Conservation (phyloP, 495 filamentous ascomycete genomes). For the Neurospora terricola region DNA sequence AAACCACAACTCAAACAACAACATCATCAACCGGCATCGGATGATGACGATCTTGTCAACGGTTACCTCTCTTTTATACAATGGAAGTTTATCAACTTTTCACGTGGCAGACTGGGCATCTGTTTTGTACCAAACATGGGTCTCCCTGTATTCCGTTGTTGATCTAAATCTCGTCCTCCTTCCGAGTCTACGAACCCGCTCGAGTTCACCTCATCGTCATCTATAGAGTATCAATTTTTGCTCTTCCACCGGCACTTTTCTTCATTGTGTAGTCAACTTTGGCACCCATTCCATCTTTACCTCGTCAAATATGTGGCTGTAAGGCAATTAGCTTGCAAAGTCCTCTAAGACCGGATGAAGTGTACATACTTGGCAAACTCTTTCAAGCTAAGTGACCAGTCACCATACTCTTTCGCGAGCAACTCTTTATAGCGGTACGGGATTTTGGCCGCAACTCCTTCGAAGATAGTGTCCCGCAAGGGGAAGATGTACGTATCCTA, state of each 20-base stretch:
- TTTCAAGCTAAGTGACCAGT: conserved; percentile 39
- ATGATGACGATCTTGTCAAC: not conserved
- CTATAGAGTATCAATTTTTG: not conserved
- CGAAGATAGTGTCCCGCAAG: conserved; percentile 44
- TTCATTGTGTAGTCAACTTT: not conserved
- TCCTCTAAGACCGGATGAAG: not conserved
- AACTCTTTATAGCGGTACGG: conserved; percentile 52
- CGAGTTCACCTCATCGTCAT: not conserved
- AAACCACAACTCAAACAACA: not conserved
- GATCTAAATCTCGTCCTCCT: not conserved
- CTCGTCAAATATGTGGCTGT: conserved; percentile 32
- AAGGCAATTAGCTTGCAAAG: not conserved
- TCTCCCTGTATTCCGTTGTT: not conserved
- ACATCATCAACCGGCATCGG: not conserved
- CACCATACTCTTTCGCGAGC: conserved; percentile 49
- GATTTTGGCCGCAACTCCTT: conserved; percentile 50
- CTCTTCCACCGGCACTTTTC: not conserved
- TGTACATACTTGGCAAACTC: conserved; percentile 44
- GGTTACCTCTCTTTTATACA: not conserved
- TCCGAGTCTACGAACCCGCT: not conserved
- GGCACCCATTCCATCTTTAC: conserved; percentile 26
- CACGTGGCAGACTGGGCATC: not conserved
- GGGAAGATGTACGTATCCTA: conserved; percentile 32
- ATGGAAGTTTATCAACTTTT: not conserved
- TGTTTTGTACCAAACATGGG: not conserved